A percentile compares a stretch with the other conserved stretches of the same genome.
Conservation (phyloP, 2,329 filamentous ascomycete species). For the Monilinia aucupariae region DNA sequence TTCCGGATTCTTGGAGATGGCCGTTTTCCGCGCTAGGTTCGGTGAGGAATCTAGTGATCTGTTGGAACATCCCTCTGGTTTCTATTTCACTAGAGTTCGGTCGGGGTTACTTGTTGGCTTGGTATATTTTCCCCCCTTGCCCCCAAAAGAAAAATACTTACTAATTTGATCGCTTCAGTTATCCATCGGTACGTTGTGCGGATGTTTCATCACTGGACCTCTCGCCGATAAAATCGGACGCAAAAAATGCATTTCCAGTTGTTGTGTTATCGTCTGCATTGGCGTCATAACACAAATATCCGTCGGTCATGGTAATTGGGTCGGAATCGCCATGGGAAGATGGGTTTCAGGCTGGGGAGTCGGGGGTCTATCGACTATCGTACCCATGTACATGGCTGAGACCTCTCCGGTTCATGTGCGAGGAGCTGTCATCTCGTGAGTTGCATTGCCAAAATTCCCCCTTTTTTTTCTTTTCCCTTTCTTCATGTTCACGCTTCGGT, state of each 20-base stretch:
- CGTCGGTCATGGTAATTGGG: conserved; percentile 49
- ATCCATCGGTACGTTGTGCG: conserved; percentile 74
- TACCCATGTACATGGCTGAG: conserved; percentile 64
- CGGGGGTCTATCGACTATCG: conserved; percentile 59
- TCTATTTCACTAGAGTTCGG: conserved; percentile 51
- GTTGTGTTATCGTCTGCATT: conserved; percentile 54
- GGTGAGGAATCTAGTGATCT: conserved; percentile 36
- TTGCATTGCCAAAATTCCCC: conserved; percentile 31
- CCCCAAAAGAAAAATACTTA: neutral
- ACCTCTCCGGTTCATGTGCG: conserved; percentile 57
- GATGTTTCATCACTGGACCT: conserved; percentile 69
- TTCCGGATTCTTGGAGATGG: conserved; percentile 57
- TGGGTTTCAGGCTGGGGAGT: conserved; percentile 63
- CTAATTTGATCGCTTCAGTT: conserved; percentile 38
- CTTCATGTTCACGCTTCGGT: neutral
- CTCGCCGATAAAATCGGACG: conserved; percentile 59
- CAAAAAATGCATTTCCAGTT: conserved; percentile 49
- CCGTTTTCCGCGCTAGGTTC: conserved; percentile 51
- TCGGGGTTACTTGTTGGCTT: conserved; percentile 60
- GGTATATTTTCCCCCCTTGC: neutral
- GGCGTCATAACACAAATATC: conserved; percentile 64
- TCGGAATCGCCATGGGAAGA: conserved; percentile 57
- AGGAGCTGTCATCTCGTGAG: conserved; percentile 51
- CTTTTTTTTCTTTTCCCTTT: neutral
- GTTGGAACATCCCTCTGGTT: conserved; percentile 27